Base-by-base conservation (phyloP, 2,329 filamentous ascomycete species). In the Magnaporthiopsis incrustans region DNA sequence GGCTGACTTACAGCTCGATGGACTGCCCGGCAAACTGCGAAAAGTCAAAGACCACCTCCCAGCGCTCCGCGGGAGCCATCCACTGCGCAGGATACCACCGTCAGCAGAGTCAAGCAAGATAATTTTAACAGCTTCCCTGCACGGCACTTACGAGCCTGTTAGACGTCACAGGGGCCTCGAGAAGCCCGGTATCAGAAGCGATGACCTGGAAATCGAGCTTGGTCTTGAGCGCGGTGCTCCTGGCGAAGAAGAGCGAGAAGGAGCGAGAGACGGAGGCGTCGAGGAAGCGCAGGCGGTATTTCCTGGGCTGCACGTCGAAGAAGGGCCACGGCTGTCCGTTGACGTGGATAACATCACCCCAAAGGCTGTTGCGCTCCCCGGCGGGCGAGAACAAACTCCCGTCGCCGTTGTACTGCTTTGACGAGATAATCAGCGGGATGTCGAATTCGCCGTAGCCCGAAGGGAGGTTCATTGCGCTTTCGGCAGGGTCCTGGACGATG, bases 311-410 rank as follows among this genome's bases (percentile, higher is more conserved):
- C 6, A 86, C 83, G n/a, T 79, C 76, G 12, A 85, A 67, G 67
- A 77, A 85, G 2, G 84, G 84, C 84, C 84, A 86, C 3, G 84
- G 83, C 67, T 83, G 79, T 2, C 81, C 81, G 68, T 86, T 86
- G 64, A 85, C 83, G 59, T 85, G 78, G 62, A 85, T 83, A 1
- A 83, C 73, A 68, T 86, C 84, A 53, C 84, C 84, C 69, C 78
- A 85, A 25, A 84, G 74, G 66, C 77, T 81, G 35, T 74, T 73
- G 2, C 73, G 72, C 66, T 83, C 79, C 25, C 77, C 74, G 2
- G 73, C 74, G 0, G 80, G 77, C 8, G 77, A 80, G 22, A 77
- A 72, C 10, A 86, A 75, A 4, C 79, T 75, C 8, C 83, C 83
- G 65, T 82, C 78, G 0, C 71, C 35, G 62, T 81, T 77, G 71